These are phyloP conservation scores for Microsporum canis DNA, from an alignment of 2,329 filamentous ascomycete species.

Conservation along the genomic window DNA sequence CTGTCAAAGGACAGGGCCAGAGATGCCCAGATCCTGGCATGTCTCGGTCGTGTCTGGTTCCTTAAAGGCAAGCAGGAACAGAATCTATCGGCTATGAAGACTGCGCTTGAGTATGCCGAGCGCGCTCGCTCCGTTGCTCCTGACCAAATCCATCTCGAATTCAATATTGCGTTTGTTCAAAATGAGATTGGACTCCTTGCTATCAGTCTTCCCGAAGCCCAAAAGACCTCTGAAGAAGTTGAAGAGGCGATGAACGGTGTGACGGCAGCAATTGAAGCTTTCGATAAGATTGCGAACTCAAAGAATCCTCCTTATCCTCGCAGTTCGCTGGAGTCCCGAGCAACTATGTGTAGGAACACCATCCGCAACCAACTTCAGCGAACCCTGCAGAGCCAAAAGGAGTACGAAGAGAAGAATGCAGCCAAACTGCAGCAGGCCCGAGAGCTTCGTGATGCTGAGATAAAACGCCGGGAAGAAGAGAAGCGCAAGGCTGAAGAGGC, in stretches of 20 bases:
- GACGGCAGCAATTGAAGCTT: slow-evolving; percentile 68
- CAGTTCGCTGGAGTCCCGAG: slow-evolving; percentile 82
- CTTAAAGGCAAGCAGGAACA: slow-evolving; percentile 63
- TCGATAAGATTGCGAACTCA: slow-evolving; percentile 48
- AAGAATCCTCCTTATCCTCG: slow-evolving; percentile 76
- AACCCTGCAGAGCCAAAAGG: slow-evolving; percentile 68
- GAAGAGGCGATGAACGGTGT: slow-evolving; percentile 69
- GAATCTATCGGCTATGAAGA: slow-evolving; percentile 51
- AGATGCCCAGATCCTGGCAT: slow-evolving; percentile 70
- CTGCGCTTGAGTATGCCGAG: slow-evolving; percentile 51
- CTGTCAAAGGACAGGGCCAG: slow-evolving; percentile 66
- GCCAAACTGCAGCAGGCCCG: slow-evolving; percentile 73
- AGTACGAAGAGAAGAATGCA: slow-evolving; percentile 89
- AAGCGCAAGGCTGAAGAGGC: slow-evolving; percentile 55
- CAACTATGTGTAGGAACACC: slow-evolving; percentile 94
- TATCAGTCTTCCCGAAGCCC: slow-evolving; percentile 60
- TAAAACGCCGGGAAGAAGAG: slow-evolving; percentile 65
- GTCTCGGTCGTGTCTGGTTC: slow-evolving; percentile 78
- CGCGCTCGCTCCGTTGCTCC: slow-evolving; percentile 65
- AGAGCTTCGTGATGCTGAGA: slow-evolving; percentile 67
- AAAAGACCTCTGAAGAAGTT: slow-evolving; percentile 69
- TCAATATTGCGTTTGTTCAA: slow-evolving; percentile 96
- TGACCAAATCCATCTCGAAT: slow-evolving; percentile 81
- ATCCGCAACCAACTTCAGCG: slow-evolving; percentile 85
- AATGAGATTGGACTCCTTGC: slow-evolving; percentile 82